phyloP scores from a whole-genome alignment of 2,329 filamentous ascomycete genomes.

The Fusarium drepaniforme region DNA sequence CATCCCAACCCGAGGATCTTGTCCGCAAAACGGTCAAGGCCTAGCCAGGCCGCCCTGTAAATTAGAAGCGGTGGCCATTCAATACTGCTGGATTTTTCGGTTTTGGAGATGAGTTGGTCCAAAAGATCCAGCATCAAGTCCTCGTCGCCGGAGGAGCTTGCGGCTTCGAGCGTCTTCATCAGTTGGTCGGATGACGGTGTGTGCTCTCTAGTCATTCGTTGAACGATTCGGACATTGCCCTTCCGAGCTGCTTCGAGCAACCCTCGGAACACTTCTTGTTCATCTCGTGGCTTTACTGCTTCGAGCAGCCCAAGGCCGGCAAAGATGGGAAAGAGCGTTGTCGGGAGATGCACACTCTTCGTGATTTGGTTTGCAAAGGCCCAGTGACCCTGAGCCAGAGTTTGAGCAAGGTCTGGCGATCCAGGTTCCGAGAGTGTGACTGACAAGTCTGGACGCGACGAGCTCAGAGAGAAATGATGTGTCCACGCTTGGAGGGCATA shows the following conservation, averaged over 20 bases:
- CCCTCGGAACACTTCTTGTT: not conserved
- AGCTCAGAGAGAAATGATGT: constrained; percentile 7
- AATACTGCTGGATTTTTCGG: rapidly evolving
- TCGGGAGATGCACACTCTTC: not conserved
- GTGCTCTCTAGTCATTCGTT: not conserved
- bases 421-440: not conserved
- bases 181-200: not conserved
- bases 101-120: not conserved
- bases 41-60: not conserved
- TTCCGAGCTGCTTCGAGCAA: not conserved
- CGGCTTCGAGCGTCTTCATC: not conserved
- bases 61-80: constrained; percentile 9
- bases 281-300: not conserved
- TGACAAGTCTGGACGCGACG: not conserved
- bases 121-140: not conserved
- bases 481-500: constrained; percentile 16
- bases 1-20: constrained; percentile 8
- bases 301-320: not conserved
- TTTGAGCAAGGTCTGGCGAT: not conserved
- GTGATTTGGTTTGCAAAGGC: not conserved
- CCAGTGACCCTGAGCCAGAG: not conserved
- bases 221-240: not conserved
- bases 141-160: not conserved
- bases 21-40: not conserved
- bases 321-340: not conserved